Evolutionary conservation across 305 asterid genomes (phyloP), one percentile per base, ranked within the genome.

Genomic region (Rubia occidens): DNA sequence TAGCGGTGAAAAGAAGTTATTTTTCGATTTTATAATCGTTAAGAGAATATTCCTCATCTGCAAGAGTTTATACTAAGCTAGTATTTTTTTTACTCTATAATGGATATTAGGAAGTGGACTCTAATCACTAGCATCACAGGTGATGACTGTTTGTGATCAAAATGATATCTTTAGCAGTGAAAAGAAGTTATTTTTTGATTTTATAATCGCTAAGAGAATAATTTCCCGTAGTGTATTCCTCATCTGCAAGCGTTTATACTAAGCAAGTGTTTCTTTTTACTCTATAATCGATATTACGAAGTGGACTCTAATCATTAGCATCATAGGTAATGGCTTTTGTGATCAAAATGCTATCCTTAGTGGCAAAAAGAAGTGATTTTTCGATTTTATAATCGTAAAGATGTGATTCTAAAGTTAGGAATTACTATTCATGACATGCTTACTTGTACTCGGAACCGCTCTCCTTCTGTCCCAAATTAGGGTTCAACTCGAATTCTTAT

Each of bases 261-360:
- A n/a, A n/a, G n/a, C n/a, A n/a, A n/a, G n/a, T n/a, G n/a, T n/a
- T n/a, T n/a, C n/a, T n/a, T n/a, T n/a, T n/a, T n/a, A n/a, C n/a
- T n/a, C n/a, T n/a, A n/a, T n/a, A n/a, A n/a, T n/a, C n/a, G n/a
- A n/a, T n/a, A n/a, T n/a, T n/a, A n/a, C n/a, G n/a, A n/a, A n/a
- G n/a, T n/a, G n/a, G n/a, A n/a, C n/a, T n/a, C n/a, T n/a, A n/a
- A 39, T 64, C 60, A 59, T 58, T 44, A 69, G 71, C 68, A 74
- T 29, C 60, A 42, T 35, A 26, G n/a, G 5, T 49, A 2, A 15
- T 5, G 5, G 6, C 5, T 49, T 8, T 49, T 49, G 55, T 49
- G 55, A 14, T 14, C 8, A 49, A 13, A 0, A 2, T 5, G 55
- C 14, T 49, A 49, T 15, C 8, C n/a, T 49, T 49, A 49, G 20